phyloP scores from a whole-genome alignment of 768 basidiomycete species.

The Pholiota microspora region DNA sequence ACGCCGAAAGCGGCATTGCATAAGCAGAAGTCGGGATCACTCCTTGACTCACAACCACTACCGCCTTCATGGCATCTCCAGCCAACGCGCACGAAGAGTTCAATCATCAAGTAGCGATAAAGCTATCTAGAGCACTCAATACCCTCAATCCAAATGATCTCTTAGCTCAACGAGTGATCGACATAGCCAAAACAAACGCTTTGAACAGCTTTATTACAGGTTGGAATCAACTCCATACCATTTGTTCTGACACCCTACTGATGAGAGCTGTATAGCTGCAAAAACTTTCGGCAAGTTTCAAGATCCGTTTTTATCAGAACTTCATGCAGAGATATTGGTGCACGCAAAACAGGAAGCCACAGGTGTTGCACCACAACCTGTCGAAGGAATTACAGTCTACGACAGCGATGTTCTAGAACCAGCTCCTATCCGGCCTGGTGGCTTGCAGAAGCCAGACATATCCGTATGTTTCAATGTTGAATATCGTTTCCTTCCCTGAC shows the following conservation, averaged over 20 bases:
- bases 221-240: constrained; percentile 26
- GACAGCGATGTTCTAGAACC: constrained; percentile 84
- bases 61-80: constrained; percentile 25
- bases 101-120: constrained; percentile 69
- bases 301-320: constrained; percentile 70
- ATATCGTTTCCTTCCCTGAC: background rate
- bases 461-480: constrained; percentile 40
- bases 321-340: constrained; percentile 77
- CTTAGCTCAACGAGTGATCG: constrained; percentile 74
- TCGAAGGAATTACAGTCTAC: constrained; percentile 75
- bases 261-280: constrained; percentile 48
- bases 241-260: constrained; percentile 1
- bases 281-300: constrained; percentile 85
- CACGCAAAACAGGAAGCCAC: constrained; percentile 66
- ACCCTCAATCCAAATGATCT: constrained; percentile 80
- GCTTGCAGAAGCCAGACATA: constrained; percentile 62
- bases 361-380: constrained; percentile 51
- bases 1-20: constrained; percentile 3
- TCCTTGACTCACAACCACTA: constrained; percentile 14
- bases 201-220: constrained; percentile 68
- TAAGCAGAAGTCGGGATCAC: constrained; percentile 1
- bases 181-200: constrained; percentile 72
- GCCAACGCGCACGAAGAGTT: constrained; percentile 38
- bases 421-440: constrained; percentile 74
- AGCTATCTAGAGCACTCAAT: constrained; percentile 80